Percentiles rank a stretch among this genome's conserved stretches.
phyloP scores from a whole-genome alignment of 1,284 basidiomycete species.

The Cryptococcus amylolentus region DNA sequence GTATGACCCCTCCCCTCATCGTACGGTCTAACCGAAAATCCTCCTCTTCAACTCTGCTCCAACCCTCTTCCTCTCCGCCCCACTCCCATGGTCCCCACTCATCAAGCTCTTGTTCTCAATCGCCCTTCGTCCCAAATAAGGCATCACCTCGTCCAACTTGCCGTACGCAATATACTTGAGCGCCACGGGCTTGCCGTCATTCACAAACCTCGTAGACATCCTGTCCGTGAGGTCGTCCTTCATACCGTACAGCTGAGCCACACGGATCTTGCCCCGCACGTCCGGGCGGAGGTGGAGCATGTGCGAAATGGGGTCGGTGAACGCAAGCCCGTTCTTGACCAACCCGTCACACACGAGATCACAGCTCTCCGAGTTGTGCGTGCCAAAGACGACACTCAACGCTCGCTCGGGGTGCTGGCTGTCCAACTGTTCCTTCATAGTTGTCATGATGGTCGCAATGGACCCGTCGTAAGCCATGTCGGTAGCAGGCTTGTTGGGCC shows the following conservation, averaged over 20 bases:
- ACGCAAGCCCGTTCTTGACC: conserved; percentile 59
- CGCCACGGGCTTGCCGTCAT: conserved; percentile 61
- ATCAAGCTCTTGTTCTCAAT: conserved; percentile 73
- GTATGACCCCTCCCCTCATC: not conserved
- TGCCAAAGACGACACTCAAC: conserved; percentile 75
- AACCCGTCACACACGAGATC: conserved; percentile 62
- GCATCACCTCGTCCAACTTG: conserved; percentile 69
- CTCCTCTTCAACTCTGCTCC: conserved; percentile 56
- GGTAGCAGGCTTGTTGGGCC: conserved; percentile 60
- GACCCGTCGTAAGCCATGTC: conserved; percentile 76
- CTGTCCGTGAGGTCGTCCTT: conserved; percentile 72
- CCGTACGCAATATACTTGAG: conserved; percentile 86
- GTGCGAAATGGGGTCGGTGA: conserved; percentile 6
- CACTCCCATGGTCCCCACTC: conserved; percentile 58
- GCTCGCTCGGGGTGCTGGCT: conserved; percentile 49
- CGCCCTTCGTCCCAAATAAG: conserved; percentile 68
- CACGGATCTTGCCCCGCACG: conserved; percentile 64
- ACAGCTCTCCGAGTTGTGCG: conserved; percentile 74
- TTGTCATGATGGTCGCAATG: conserved; percentile 60
- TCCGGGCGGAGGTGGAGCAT: conserved; percentile 51
- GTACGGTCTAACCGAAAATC: conserved; percentile 38
- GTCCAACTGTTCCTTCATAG: conserved; percentile 55
- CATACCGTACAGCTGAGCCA: conserved; percentile 91
- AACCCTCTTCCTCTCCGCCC: conserved; percentile 57
- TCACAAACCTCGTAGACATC: conserved; percentile 59